Evolutionary conservation across 192 early-diverging fungal genomes (phyloP).

Genomic region (Umbelopsis vinacea): DNA sequence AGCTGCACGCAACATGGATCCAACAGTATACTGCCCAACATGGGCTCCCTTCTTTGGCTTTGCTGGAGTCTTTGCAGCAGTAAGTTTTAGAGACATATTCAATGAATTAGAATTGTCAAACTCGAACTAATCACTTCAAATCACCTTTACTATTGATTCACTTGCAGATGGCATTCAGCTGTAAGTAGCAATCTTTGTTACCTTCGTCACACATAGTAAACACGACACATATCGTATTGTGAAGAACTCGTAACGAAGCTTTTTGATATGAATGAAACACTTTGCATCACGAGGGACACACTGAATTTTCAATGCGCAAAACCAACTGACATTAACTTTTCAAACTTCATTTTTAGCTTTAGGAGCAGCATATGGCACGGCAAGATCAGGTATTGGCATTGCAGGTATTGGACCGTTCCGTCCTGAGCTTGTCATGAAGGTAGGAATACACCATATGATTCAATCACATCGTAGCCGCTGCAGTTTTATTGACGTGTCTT

Average conservation of each 20-base stretch:
- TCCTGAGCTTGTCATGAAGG: slow-evolving; percentile 90
- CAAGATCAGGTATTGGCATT: slow-evolving; percentile 96
- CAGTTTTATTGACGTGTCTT: background rate
- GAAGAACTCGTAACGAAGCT: too few species aligned
- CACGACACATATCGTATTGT: too few species aligned
- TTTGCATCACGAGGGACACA: too few species aligned
- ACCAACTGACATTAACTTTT: too few species aligned
- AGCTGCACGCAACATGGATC: slow-evolving; percentile 21
- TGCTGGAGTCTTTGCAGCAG: slow-evolving; percentile 87
- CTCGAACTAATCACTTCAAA: too few species aligned
- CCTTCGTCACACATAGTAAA: background rate
- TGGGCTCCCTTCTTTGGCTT: slow-evolving; percentile 97
- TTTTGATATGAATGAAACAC: too few species aligned
- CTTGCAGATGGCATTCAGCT: slow-evolving; percentile 70
- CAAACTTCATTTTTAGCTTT: slow-evolving; percentile 57
- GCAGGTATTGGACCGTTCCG: slow-evolving; percentile 92
- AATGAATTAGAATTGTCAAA: background rate
- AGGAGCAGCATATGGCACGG: slow-evolving; percentile 98
- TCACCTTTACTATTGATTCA: slow-evolving; percentile 13
- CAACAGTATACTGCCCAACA: slow-evolving; percentile 64
- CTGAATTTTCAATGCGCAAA: too few species aligned
- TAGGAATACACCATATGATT: background rate
- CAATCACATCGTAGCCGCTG: background rate
- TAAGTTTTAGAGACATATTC: slow-evolving; percentile 86
- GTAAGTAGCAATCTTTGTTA: slow-evolving; percentile 44